Percentiles rank a stretch among this genome's conserved stretches.
phyloP scores from a whole-genome alignment of 306 rosid species.

The Lagenaria siceraria region DNA sequence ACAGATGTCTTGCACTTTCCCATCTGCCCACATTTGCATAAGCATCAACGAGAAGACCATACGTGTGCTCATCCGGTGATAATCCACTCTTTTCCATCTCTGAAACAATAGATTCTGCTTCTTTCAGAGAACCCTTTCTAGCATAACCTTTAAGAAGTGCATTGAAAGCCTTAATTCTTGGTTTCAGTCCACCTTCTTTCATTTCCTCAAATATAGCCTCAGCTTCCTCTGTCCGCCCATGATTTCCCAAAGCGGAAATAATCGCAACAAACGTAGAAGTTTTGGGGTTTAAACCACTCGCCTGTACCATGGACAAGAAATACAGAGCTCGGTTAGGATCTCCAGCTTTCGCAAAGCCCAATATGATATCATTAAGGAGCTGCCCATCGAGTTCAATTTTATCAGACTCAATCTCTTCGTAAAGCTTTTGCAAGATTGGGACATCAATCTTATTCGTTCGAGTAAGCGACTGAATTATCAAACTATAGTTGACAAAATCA shows the following conservation, averaged over 20 bases:
- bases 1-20: conserved; percentile 81
- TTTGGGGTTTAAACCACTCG: conserved; percentile 56
- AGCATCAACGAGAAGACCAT: conserved; percentile 64
- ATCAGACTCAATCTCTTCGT: conserved; percentile 52
- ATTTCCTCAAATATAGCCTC: conserved; percentile 87
- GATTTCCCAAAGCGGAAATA: conserved; percentile 56
- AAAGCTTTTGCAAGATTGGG: conserved; percentile 67
- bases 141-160: conserved; percentile 78
- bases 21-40: conserved; percentile 68
- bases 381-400: conserved; percentile 66
- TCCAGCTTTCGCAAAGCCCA: conserved; percentile 74
- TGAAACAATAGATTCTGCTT: conserved; percentile 67
- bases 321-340: conserved; percentile 56
- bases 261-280: conserved; percentile 52
- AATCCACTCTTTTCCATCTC: conserved; percentile 76
- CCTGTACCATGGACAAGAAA: conserved; percentile 68
- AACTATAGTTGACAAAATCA: conserved; percentile 66
- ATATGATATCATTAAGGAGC: conserved; percentile 58
- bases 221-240: conserved; percentile 63
- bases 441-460: conserved; percentile 57
- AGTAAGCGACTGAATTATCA: conserved; percentile 68
- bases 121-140: conserved; percentile 51
- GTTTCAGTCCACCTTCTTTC: conserved; percentile 59
- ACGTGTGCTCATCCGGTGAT: conserved; percentile 68
- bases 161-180: conserved; percentile 69